phyloP scores from a whole-genome alignment of 306 rosid species.

The Styphnolobium japonicum region DNA sequence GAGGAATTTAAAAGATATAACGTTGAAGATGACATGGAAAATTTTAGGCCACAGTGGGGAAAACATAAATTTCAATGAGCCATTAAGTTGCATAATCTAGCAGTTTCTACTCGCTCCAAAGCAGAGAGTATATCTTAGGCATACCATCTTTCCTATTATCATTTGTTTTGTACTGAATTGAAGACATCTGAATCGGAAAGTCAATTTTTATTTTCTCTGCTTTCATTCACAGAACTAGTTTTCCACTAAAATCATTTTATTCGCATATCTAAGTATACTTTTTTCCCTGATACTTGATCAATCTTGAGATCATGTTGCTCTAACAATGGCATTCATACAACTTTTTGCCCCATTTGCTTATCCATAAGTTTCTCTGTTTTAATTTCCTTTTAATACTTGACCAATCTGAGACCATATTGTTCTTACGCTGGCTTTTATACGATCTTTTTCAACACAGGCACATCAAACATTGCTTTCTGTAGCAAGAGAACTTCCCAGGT shows the following conservation, averaged over 20 bases:
- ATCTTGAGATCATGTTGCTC: background rate
- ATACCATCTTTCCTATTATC: background rate
- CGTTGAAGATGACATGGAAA: no score
- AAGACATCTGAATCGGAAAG: background rate
- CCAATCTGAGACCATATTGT: background rate
- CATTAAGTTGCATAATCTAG: slow-evolving; percentile 18
- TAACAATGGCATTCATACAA: slow-evolving; percentile 16
- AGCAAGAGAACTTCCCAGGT: slow-evolving; percentile 33
- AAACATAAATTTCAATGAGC: slow-evolving; percentile 20
- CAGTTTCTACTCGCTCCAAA: background rate
- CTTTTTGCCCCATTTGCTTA: slow-evolving; percentile 22
- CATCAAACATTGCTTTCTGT: slow-evolving; percentile 17
- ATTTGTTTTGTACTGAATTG: background rate
- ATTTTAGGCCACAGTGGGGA: background rate
- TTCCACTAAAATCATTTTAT: background rate
- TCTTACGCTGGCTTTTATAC: slow-evolving; percentile 13
- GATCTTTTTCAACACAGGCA: slow-evolving; percentile 37
- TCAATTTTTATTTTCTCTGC: background rate
- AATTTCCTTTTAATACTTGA: slow-evolving; percentile 2
- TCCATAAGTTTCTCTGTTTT: background rate
- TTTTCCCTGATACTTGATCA: background rate
- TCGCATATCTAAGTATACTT: slow-evolving; percentile 1
- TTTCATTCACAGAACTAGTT: background rate
- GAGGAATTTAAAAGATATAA: no score
- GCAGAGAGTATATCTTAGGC: background rate